phyloP scores from a whole-genome alignment of 1,284 basidiomycete genomes.

The Irpex rosettiformis region DNA sequence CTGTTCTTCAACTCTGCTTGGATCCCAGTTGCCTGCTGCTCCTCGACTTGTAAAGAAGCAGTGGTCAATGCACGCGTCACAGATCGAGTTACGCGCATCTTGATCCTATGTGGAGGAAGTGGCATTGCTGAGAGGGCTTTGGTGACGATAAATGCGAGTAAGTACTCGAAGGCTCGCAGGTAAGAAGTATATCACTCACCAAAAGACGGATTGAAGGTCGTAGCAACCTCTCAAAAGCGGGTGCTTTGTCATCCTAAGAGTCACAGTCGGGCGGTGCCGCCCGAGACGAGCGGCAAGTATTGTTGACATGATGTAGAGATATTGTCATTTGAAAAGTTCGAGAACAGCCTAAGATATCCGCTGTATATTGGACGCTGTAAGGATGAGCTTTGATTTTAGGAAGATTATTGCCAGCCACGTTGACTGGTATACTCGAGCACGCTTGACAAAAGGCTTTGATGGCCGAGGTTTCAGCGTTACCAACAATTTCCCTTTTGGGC shows the following conservation, averaged over 20 bases:
- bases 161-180: neutral
- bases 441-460: too few species aligned
- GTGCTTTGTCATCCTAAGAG: neutral
- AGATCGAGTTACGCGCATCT: slow-evolving; percentile 2
- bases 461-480: too few species aligned
- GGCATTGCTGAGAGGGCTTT: neutral
- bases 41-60: neutral
- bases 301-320: too few species aligned
- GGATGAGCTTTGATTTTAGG: too few species aligned
- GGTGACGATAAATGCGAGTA: neutral
- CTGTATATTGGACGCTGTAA: too few species aligned
- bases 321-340: too few species aligned
- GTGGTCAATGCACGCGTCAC: slow-evolving; percentile 2
- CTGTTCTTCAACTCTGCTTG: neutral
- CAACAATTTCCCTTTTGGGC: too few species aligned
- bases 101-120: neutral
- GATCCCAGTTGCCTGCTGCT: neutral
- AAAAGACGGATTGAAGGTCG: neutral
- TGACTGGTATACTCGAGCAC: too few species aligned
- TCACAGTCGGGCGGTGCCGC: neutral
- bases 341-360: too few species aligned
- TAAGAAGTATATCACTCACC: neutral
- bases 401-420: too few species aligned
- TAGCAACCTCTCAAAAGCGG: neutral
- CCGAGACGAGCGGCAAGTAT: too few species aligned